These are phyloP conservation scores for Ploettnerulaceae sp. DNA, from an alignment of 2,329 filamentous ascomycete genomes.

Conservation along the genomic window DNA sequence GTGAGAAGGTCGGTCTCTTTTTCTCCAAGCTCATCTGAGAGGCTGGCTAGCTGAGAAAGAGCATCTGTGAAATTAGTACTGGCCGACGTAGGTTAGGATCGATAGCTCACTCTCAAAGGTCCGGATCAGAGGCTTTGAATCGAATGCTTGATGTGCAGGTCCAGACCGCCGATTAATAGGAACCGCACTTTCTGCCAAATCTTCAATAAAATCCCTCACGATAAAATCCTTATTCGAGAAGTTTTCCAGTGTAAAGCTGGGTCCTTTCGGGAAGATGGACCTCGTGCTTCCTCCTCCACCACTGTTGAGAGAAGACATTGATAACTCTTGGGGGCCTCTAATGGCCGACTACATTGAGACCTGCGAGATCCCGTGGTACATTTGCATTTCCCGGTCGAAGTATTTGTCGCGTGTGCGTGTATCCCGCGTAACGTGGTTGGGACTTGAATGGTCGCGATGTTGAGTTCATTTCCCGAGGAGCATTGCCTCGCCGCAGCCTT, in stretches of 20 bases:
- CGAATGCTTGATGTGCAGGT: conserved; percentile 63
- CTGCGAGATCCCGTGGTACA: conserved; percentile 7
- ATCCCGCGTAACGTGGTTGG: neutral
- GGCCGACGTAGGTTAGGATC: neutral
- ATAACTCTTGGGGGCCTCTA: conserved; percentile 13
- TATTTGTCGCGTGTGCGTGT: conserved; percentile 2
- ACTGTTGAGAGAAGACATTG: conserved; percentile 29
- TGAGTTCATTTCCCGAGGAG: no score
- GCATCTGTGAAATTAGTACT: conserved; percentile 45
- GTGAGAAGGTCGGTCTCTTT: conserved; percentile 87
- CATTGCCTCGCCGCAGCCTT: no score
- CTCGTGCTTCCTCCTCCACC: conserved; percentile 25
- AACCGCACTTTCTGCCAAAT: conserved; percentile 78
- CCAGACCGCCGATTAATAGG: conserved; percentile 76
- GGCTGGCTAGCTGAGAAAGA: conserved; percentile 60
- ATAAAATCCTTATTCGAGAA: conserved; percentile 92
- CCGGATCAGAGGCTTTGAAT: conserved; percentile 93
- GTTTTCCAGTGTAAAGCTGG: conserved; percentile 82
- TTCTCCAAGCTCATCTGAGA: conserved; percentile 80
- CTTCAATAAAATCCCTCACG: conserved; percentile 95
- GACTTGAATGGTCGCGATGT: neutral
- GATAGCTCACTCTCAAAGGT: conserved; percentile 80
- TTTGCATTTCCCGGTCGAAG: neutral
- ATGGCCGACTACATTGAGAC: conserved; percentile 23
- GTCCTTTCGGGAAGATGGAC: conserved; percentile 69